phyloP scores from a whole-genome alignment of 805 yeast genomes.

The Saturnispora gosingensis region DNA sequence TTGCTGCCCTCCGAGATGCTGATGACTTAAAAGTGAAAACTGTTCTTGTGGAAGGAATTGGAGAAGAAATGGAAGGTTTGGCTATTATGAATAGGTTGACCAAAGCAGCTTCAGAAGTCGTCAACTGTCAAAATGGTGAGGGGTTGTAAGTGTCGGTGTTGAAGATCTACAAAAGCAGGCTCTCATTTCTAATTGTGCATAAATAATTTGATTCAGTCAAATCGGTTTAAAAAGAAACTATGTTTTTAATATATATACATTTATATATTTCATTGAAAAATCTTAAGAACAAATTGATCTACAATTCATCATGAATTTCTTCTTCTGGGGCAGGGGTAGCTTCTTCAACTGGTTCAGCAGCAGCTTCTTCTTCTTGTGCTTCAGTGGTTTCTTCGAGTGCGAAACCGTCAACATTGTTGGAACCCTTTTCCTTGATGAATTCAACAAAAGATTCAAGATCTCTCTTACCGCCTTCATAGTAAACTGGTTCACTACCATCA shows the following conservation, averaged over 20 bases:
- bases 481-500: conserved; percentile 54
- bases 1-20: conserved; percentile 61
- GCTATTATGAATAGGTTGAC: conserved; percentile 89
- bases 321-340: not conserved
- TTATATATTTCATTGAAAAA: not conserved
- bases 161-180: too few species aligned
- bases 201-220: not conserved
- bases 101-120: conserved; percentile 63
- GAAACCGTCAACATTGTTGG: conserved; percentile 49
- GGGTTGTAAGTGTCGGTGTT: not conserved
- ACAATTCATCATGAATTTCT: conserved; percentile 16
- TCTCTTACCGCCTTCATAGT: conserved; percentile 56
- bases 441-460: conserved; percentile 58
- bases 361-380: conserved; percentile 7
- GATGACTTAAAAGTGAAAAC: conserved; percentile 55
- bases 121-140: conserved; percentile 8
- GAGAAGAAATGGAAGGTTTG: conserved; percentile 68
- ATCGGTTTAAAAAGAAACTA: not conserved
- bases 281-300: not conserved
- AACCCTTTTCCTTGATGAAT: conserved; percentile 65
- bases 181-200: not conserved
- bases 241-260: not conserved
- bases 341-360: not conserved
- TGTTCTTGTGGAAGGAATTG: conserved; percentile 79
- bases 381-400: conserved; percentile 17